phyloP scores from a whole-genome alignment of 768 basidiomycete species.

The Termitomyces sp. region DNA sequence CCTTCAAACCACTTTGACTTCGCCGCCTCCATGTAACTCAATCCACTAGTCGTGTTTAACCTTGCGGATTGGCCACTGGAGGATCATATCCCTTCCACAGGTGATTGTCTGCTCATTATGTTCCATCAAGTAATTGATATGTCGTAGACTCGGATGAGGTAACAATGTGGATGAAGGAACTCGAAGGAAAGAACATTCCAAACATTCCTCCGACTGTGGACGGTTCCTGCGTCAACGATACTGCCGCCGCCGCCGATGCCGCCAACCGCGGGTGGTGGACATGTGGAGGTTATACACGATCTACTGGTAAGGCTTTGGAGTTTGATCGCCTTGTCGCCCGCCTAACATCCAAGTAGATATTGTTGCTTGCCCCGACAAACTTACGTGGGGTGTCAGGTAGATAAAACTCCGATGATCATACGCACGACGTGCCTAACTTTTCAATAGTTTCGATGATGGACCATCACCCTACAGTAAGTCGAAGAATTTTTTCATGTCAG shows the following conservation, averaged over 20 bases:
- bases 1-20: constrained; percentile 1
- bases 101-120: constrained; percentile 24
- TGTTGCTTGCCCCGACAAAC: constrained; percentile 57
- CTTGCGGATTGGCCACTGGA: constrained; percentile 52
- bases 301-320: constrained; percentile 27
- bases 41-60: constrained; percentile 20
- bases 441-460: constrained; percentile 74
- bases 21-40: background rate
- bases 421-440: background rate
- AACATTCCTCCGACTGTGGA: constrained; percentile 54
- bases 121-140: background rate
- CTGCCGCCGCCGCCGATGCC: constrained; percentile 49
- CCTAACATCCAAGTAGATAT: constrained; percentile 39
- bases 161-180: constrained; percentile 69
- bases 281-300: constrained; percentile 66
- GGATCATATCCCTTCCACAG: constrained; percentile 54
- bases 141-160: constrained; percentile 54
- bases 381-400: constrained; percentile 72
- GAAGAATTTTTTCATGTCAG: background rate
- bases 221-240: constrained; percentile 63
- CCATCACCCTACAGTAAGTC: constrained; percentile 76
- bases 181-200: constrained; percentile 69
- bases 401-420: background rate
- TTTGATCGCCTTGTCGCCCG: background rate
- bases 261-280: constrained; percentile 86